Evolutionary conservation across 1,284 basidiomycete genomes (phyloP).

Genomic region (Ceratobasidium sp.): DNA sequence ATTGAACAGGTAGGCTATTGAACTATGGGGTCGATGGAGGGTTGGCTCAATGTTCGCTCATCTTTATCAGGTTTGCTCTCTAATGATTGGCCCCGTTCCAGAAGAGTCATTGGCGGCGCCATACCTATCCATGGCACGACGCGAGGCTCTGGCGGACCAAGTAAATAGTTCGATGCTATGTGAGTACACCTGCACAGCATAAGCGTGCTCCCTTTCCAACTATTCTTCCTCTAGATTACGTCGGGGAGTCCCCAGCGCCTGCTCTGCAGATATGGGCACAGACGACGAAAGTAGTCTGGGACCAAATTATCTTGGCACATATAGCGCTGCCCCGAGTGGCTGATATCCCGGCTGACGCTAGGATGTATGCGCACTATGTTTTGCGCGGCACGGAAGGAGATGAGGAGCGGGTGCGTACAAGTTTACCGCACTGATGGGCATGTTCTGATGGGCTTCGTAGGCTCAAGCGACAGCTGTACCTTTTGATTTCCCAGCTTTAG

Average conservation of each 20-base stretch:
- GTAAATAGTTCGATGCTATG: constrained; percentile 87
- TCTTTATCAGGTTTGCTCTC: constrained; percentile 70
- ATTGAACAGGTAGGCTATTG: constrained; percentile 58
- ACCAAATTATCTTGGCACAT: constrained; percentile 20
- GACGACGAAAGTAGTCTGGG: constrained; percentile 45
- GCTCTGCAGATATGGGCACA: constrained; percentile 47
- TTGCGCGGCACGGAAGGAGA: constrained; percentile 2
- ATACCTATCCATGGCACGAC: constrained; percentile 78
- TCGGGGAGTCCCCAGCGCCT: constrained; percentile 44
- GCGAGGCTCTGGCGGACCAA: constrained; percentile 85
- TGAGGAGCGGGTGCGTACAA: constrained; percentile 14
- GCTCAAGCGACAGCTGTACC: constrained; percentile 7
- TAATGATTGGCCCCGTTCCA: constrained; percentile 82
- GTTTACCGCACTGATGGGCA: neutral
- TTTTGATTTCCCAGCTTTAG: constrained; percentile 22
- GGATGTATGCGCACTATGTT: constrained; percentile 32
- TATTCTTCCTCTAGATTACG: neutral
- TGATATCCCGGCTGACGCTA: constrained; percentile 35
- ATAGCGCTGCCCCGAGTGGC: constrained; percentile 17
- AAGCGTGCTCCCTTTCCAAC: constrained; percentile 10
- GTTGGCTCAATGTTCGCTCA: neutral
- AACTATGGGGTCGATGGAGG: neutral
- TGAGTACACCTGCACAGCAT: constrained; percentile 59
- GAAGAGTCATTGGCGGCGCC: constrained; percentile 75
- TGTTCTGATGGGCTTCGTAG: neutral